phyloP scores from a whole-genome alignment of 129 eudicot species.

The Flaveria trinervia region DNA sequence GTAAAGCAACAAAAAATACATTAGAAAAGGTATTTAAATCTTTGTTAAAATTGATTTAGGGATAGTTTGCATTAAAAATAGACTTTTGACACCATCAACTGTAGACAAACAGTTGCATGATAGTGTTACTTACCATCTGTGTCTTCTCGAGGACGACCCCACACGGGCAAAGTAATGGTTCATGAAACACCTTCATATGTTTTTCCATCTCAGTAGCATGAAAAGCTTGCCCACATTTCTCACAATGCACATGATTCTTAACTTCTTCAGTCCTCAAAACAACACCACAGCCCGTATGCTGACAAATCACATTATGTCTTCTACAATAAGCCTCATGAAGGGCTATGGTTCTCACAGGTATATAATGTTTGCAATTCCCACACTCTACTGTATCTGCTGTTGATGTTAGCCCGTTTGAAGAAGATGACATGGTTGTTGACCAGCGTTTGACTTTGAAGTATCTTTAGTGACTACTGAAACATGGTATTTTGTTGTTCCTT shows the following conservation, averaged over 20 bases:
- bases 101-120: neutral
- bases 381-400: slow-evolving; percentile 77
- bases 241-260: slow-evolving; percentile 81
- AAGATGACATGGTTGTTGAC: slow-evolving; percentile 56
- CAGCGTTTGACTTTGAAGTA: slow-evolving; percentile 38
- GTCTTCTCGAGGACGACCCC: slow-evolving; percentile 84
- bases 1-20: too few relatives aligned
- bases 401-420: slow-evolving; percentile 41
- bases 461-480: slow-evolving; percentile 51
- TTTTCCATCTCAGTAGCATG: slow-evolving; percentile 80
- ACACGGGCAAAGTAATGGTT: slow-evolving; percentile 76
- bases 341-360: slow-evolving; percentile 77
- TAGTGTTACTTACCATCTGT: slow-evolving; percentile 63
- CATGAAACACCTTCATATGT: slow-evolving; percentile 92
- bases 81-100: neutral
- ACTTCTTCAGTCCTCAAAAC: slow-evolving; percentile 83
- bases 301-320: slow-evolving; percentile 75
- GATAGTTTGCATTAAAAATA: neutral
- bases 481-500: slow-evolving; percentile 67
- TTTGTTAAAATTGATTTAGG: neutral
- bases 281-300: slow-evolving; percentile 76
- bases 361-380: slow-evolving; percentile 75
- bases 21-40: too few relatives aligned
- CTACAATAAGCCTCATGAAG: slow-evolving; percentile 90
- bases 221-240: slow-evolving; percentile 78